Base-by-base conservation (phyloP, 495 filamentous ascomycete species). In the Lepidopterella palustris region DNA sequence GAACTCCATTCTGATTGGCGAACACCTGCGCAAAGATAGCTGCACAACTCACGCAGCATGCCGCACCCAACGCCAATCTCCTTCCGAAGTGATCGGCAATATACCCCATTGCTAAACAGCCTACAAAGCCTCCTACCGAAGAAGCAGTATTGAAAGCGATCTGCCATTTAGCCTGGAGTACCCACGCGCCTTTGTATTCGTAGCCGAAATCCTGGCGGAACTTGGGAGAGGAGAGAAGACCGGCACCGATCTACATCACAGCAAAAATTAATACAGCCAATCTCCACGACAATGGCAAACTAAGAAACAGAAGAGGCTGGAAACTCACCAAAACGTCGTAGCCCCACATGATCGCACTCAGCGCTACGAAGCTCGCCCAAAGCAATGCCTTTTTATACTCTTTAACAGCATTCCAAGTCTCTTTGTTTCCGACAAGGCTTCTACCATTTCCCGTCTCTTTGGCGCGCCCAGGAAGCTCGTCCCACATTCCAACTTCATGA, bases 121-220 rank as follows among this genome's bases (percentile, higher is more conserved):
- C 47, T 15, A 50, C 47, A 6, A 50, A 27, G 18, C 47, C 47
- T 24, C 47, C 47, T 8, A 50, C 15, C n/a, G 45, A 49, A 2
- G 45, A 49, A 11, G 45, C 45, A 11, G 45, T 49, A 15, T 50
- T 50, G 21, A 50, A 50, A 50, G 47, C 47, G 20, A 50, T 50
- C 15, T 50, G 47, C 47, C n/a, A 50, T 25, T 50, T 50, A 13
- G 47, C 47, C 47, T 50, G 47, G 21, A 50, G 47, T 13, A 50
- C 47, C 47, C 47, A 50, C 24, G 18, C 18, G 20, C 47, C 47
- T 1, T 50, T 25, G 24, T 49, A 50, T 9, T 50, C 20, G 20
- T 50, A 50, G 23, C 47, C 20, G 15, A 50, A 50, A 24, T 50
- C 47, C 47, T 50, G 47, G 18, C 47, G 18, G 47, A 50, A 50